Base-by-base conservation (phyloP, 2,329 filamentous ascomycete genomes). In the Arthroderma sp. region DNA sequence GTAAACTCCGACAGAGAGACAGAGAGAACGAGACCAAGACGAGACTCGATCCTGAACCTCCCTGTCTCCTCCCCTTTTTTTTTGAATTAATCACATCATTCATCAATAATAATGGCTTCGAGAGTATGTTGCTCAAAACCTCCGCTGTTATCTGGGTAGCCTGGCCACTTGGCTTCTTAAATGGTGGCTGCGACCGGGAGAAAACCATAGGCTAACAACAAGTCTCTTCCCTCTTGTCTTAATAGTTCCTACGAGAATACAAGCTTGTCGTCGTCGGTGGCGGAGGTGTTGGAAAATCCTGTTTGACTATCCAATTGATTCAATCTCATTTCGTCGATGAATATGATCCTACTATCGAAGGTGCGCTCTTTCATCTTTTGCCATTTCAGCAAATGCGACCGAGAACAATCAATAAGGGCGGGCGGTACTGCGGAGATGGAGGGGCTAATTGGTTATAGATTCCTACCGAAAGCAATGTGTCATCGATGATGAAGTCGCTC, bases 381-480 rank as follows among this genome's bases (percentile, higher is more conserved):
- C 47, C 9, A 10, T 4, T 37, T 9, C 10, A 10, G 5, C 28
- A 10, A 7, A 42, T 31, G 10, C 15, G 15, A 22, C 15, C 15
- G 15, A 22, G 15, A 22, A 22, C 15, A 22, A 22, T 22, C 15
- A 22, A 22, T 22, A 22, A 22, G 15, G 15, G 15, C 15, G 15
- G 15, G 3, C 15, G 15, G 15, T 22, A 22, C 15, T 22, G 15
- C 15, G 15, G 15, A 22, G 15, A 22, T 22, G 15, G 15, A n/a
- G 36, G 28, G 11, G 29, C 33, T 27, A 40, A 30, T 39, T 27
- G 30, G 31, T 11, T 15, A 34, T 64, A 98, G 91, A 98, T 64
- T 96, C 91, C 51, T 98, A 98, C 75, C 87, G 91, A 73, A 98
- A 98, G 81, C 91, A 96, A 76, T 96, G 91, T 66, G 82, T 94